A percentile compares a stretch with the other conserved stretches of the same genome.
Evolutionary conservation across 495 filamentous ascomycete species (phyloP).

Genomic region (Trichoderma gamsii): DNA sequence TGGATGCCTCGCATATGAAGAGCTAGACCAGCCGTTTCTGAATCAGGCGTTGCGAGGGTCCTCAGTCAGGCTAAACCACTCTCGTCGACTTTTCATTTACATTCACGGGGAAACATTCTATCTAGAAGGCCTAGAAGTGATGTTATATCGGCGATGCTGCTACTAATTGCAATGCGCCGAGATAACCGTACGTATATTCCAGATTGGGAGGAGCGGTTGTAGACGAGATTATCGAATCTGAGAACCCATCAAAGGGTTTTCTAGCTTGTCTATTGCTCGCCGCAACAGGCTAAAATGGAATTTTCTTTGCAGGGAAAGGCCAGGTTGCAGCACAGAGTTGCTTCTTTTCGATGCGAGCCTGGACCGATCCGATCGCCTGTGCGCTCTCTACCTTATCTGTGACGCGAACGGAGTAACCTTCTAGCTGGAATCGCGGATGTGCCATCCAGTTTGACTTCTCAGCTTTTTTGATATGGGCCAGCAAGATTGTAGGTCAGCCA

Average conservation of each 20-base stretch:
- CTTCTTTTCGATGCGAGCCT: background rate
- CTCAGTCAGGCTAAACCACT: background rate
- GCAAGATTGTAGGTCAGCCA: too few relatives aligned
- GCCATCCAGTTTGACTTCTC: background rate
- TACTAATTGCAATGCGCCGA: background rate
- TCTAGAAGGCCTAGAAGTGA: too few relatives aligned
- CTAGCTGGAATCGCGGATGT: background rate
- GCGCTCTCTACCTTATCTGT: slow-evolving; percentile 7
- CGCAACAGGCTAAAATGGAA: background rate
- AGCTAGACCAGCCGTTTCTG: background rate
- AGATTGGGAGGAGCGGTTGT: background rate
- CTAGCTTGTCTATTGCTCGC: background rate
- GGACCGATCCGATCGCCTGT: slow-evolving; percentile 10
- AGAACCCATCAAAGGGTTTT: background rate
- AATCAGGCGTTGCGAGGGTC: slow-evolving; percentile 5
- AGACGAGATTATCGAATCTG: background rate
- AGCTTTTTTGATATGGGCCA: background rate
- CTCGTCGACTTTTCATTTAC: background rate
- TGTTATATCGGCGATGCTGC: too few relatives aligned
- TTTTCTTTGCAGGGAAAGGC: background rate
- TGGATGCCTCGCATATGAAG: background rate
- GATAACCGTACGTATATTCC: background rate
- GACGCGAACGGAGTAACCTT: background rate
- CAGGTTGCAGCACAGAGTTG: background rate
- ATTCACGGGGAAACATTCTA: background rate